These are phyloP conservation scores for Saccharomyces pastorianus DNA, from an alignment of 1,139 yeast species.

Conservation along the genomic window DNA sequence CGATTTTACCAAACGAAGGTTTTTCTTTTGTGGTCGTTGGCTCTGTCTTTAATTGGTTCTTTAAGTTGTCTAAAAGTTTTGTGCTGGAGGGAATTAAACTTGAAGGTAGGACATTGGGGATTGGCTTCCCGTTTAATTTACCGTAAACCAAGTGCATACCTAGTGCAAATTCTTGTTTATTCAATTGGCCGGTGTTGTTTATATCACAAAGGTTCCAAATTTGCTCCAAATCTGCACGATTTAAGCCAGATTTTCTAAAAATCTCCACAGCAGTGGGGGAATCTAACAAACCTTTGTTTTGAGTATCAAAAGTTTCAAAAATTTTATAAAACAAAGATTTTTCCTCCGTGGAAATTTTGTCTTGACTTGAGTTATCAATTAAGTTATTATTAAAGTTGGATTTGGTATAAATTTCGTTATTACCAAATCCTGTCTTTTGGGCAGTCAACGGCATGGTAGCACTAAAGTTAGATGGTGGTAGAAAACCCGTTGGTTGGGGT, in stretches of 20 bases:
- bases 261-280: conserved; percentile 81
- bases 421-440: conserved; percentile 52
- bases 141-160: conserved; percentile 80
- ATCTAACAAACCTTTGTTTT: conserved; percentile 58
- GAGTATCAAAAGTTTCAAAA: conserved; percentile 78
- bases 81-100: conserved; percentile 77
- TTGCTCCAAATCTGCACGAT: conserved; percentile 74
- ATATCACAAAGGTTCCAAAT: conserved; percentile 82
- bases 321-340: conserved; percentile 80
- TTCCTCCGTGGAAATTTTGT: conserved; percentile 66
- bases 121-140: conserved; percentile 60
- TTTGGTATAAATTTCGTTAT: conserved; percentile 32
- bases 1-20: conserved; percentile 16
- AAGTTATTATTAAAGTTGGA: conserved; percentile 24
- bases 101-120: conserved; percentile 67
- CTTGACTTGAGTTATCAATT: conserved; percentile 46
- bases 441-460: conserved; percentile 30
- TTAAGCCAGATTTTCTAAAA: conserved; percentile 83
- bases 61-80: conserved; percentile 48
- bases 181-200: conserved; percentile 62
- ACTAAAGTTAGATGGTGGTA: conserved; percentile 26
- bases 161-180: conserved; percentile 71
- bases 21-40: conserved; percentile 7
- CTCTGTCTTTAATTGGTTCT: conserved; percentile 47
- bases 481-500: conserved; percentile 40